Conservation (phyloP, 2,329 filamentous ascomycete genomes). For the Pyricularia sp. region DNA sequence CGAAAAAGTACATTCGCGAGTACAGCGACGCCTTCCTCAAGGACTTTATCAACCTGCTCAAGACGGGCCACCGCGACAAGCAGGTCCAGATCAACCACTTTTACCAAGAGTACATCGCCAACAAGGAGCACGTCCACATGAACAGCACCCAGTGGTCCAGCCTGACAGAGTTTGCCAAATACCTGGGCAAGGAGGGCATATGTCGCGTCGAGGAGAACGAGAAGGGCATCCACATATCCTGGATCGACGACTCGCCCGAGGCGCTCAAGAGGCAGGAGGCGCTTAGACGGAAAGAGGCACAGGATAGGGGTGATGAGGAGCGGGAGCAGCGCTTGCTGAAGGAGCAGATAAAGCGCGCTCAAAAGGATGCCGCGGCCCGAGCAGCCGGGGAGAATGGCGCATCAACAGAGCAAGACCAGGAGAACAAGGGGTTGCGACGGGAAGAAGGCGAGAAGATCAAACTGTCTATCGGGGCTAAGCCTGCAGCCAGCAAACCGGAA, state of each 20-base stretch:
- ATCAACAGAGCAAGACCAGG: constrained; percentile 26
- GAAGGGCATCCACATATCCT: constrained; percentile 75
- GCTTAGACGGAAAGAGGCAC: constrained; percentile 66
- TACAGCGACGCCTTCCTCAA: constrained; percentile 68
- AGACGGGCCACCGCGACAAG: constrained; percentile 84
- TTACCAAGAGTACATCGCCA: constrained; percentile 85
- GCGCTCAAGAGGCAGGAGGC: constrained; percentile 70
- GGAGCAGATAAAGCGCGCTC: constrained; percentile 71
- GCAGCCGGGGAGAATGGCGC: constrained; percentile 20
- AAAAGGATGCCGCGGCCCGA: constrained; percentile 39
- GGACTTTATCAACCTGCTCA: constrained; percentile 65
- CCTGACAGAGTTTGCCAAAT: constrained; percentile 80
- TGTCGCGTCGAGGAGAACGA: constrained; percentile 81
- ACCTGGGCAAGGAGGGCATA: constrained; percentile 73
- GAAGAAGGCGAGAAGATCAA: constrained; percentile 66
- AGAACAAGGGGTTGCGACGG: constrained; percentile 36
- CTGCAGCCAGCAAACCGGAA: constrained; percentile 7
- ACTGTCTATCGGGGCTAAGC: constrained; percentile 45
- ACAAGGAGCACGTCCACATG: constrained; percentile 85
- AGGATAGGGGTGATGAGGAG: constrained; percentile 85
- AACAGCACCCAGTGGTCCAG: constrained; percentile 83
- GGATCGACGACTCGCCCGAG: constrained; percentile 86
- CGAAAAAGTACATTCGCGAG: constrained; percentile 69
- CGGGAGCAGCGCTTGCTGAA: constrained; percentile 70
- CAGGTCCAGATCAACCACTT: constrained; percentile 80